These are phyloP conservation scores for Pelomyxa schiedti DNA, from an alignment of 78 protist species.

Conservation along the genomic window DNA sequence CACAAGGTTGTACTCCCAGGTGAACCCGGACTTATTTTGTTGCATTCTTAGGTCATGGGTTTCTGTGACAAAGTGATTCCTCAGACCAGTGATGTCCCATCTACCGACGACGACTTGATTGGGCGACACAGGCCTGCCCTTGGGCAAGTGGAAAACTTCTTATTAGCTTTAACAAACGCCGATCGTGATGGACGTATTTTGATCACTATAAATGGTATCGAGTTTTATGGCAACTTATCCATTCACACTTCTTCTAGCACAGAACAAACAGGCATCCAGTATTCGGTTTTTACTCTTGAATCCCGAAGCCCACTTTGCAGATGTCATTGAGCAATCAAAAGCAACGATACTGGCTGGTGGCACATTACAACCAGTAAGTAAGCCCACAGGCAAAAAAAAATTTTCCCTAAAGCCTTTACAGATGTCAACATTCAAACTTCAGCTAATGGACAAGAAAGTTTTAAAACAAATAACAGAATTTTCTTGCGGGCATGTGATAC, in stretches of 20 bases:
- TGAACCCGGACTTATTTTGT: too few relatives aligned
- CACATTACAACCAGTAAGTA: slow-evolving; percentile 57
- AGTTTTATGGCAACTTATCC: too few relatives aligned
- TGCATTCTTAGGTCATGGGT: too few relatives aligned
- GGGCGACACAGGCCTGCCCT: neutral
- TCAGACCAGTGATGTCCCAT: too few relatives aligned
- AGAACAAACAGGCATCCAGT: neutral
- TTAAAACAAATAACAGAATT: neutral
- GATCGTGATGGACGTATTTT: slow-evolving; percentile 15
- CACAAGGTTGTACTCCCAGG: too few relatives aligned
- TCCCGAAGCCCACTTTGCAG: slow-evolving; percentile 23
- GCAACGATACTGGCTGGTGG: slow-evolving; percentile 61
- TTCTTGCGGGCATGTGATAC: slow-evolving; percentile 66
- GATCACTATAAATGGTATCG: neutral
- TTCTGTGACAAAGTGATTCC: too few relatives aligned
- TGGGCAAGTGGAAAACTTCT: slow-evolving; percentile 8
- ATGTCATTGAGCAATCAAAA: slow-evolving; percentile 8
- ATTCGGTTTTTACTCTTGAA: neutral
- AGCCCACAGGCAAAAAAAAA: too few relatives aligned
- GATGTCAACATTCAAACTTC: neutral
- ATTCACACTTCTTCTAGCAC: neutral
- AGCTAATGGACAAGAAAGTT: neutral
- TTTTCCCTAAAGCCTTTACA: neutral
- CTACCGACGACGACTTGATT: too few relatives aligned
- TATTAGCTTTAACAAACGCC: slow-evolving; percentile 8